These are phyloP conservation scores for Talinum fruticosum DNA, from an alignment of 148 eudicot species.

Conservation along the genomic window DNA sequence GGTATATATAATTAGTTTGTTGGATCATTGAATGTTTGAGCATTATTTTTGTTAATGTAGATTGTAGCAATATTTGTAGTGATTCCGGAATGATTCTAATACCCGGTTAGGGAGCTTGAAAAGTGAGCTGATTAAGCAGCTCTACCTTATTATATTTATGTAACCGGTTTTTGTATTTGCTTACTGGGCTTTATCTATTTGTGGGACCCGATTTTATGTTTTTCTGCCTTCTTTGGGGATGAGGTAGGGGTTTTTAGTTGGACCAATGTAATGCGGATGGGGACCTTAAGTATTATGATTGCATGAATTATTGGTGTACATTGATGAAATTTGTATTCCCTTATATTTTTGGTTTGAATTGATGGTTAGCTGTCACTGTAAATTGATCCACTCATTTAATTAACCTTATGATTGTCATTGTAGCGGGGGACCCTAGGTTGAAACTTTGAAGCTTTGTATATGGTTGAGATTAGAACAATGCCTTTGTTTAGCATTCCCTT, in stretches of 20 bases:
- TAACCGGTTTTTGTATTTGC: conserved; percentile 12
- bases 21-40: conserved; percentile 9
- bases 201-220: conserved; percentile 18
- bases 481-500: conserved; percentile 12
- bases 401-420: background rate
- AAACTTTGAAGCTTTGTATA: conserved; percentile 5
- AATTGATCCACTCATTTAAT: background rate
- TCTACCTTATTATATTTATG: background rate
- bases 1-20: background rate
- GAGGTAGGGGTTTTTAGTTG: background rate
- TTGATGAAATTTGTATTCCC: background rate
- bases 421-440: conserved; percentile 11
- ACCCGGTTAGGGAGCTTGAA: background rate
- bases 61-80: background rate
- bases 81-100: conserved; percentile 5
- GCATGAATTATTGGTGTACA: background rate
- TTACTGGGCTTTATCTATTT: background rate
- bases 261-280: background rate
- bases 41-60: background rate
- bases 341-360: conserved; percentile 7
- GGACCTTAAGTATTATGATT: background rate
- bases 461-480: conserved; percentile 15
- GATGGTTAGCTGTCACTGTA: background rate
- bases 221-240: conserved; percentile 8
- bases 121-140: conserved; percentile 2